Evolutionary conservation across 192 early-diverging fungal genomes (phyloP).

Genomic region (Phlyctochytrium bullatum): DNA sequence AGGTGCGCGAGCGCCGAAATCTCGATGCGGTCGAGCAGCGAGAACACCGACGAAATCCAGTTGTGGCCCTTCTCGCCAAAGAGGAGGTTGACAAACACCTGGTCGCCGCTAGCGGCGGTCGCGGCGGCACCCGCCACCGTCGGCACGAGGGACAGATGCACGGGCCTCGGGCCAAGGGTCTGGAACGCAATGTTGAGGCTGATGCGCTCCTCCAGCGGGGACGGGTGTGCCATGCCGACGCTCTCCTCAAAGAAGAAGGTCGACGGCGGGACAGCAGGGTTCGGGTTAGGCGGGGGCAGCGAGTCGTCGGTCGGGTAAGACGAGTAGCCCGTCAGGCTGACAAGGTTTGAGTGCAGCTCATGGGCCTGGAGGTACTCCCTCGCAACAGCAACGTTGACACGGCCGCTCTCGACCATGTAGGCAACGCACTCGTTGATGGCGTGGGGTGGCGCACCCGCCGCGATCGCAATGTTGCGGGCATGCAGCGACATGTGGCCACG

Average conservation of each 20-base stretch:
- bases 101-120: background rate
- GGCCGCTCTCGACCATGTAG: slow-evolving; percentile 66
- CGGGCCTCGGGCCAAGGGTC: slow-evolving; percentile 42
- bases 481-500: slow-evolving; percentile 65
- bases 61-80: slow-evolving; percentile 45
- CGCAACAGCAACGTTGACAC: slow-evolving; percentile 59
- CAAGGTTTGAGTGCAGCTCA: slow-evolving; percentile 33
- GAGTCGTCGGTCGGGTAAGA: background rate
- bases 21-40: slow-evolving; percentile 39
- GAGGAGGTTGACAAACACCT: slow-evolving; percentile 27
- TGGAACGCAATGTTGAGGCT: slow-evolving; percentile 57
- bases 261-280: slow-evolving; percentile 32
- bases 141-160: slow-evolving; percentile 34
- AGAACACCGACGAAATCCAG: slow-evolving; percentile 41
- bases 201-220: slow-evolving; percentile 17
- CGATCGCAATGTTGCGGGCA: slow-evolving; percentile 50
- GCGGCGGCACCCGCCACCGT: background rate
- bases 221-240: background rate
- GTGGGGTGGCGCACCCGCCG: slow-evolving; percentile 66
- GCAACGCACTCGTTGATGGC: slow-evolving; percentile 64
- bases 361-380: slow-evolving; percentile 57
- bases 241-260: slow-evolving; percentile 43
- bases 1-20: slow-evolving; percentile 13
- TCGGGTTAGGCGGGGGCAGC: background rate
- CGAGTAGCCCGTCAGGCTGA: slow-evolving; percentile 22